phyloP scores from a whole-genome alignment of 2,329 filamentous ascomycete genomes.

The Alternaria gansuensis region DNA sequence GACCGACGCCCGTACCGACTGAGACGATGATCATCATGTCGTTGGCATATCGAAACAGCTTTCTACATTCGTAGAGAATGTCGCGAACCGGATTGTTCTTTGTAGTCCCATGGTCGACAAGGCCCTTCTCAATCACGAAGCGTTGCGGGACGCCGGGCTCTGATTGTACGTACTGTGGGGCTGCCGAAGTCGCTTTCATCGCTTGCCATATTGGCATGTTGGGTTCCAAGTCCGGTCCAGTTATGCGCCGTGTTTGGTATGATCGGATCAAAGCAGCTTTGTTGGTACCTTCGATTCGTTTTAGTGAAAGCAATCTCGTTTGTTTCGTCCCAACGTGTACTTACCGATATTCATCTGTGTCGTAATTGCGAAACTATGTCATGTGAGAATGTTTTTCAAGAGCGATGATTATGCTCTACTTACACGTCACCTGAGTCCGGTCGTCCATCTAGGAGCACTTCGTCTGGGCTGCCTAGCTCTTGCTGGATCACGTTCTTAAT shows the following conservation, averaged over 20 bases:
- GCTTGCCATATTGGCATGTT: slow-evolving; percentile 42
- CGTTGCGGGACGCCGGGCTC: slow-evolving; percentile 26
- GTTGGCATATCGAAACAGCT: slow-evolving; percentile 43
- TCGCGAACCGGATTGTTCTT: slow-evolving; percentile 49
- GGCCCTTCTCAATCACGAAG: slow-evolving; percentile 40
- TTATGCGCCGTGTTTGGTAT: slow-evolving; percentile 43
- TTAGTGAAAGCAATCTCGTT: background rate
- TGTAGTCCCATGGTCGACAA: slow-evolving; percentile 43
- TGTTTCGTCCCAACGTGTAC: background rate
- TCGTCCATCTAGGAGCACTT: slow-evolving; percentile 36
- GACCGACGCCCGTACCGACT: slow-evolving; percentile 39
- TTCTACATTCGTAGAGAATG: slow-evolving; percentile 44
- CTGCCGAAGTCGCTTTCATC: slow-evolving; percentile 37
- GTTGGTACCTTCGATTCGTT: slow-evolving; percentile 25
- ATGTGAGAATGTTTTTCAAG: slow-evolving; percentile 14
- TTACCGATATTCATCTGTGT: slow-evolving; percentile 41
- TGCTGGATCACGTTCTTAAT: slow-evolving; percentile 34
- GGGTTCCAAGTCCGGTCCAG: slow-evolving; percentile 39
- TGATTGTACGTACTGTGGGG: slow-evolving; percentile 37
- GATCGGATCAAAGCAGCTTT: slow-evolving; percentile 45
- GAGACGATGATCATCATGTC: slow-evolving; percentile 47
- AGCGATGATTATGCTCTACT: slow-evolving; percentile 13
- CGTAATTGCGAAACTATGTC: slow-evolving; percentile 39
- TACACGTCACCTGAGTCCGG: slow-evolving; percentile 44
- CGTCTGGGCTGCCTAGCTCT: slow-evolving; percentile 32